A percentile compares a stretch with the other conserved stretches of the same genome.
Evolutionary conservation across 2,329 filamentous ascomycete species (phyloP).

Genomic region (Acephala macrosclerotiorum): DNA sequence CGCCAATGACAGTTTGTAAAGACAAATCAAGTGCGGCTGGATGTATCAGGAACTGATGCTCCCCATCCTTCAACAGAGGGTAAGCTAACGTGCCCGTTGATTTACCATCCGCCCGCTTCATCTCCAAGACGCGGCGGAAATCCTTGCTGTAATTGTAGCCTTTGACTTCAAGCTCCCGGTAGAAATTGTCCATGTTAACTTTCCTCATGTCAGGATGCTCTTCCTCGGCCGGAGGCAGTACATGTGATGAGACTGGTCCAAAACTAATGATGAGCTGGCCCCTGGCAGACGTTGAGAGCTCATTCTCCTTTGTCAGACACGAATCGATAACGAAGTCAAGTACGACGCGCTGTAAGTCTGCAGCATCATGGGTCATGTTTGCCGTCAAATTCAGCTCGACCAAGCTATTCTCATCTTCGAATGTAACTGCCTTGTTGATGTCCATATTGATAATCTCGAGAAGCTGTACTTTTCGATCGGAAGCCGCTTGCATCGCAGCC

Average conservation of each 20-base stretch:
- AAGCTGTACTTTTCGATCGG: neutral
- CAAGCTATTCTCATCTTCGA: neutral
- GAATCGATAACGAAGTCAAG: neutral
- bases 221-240: neutral
- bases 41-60: neutral
- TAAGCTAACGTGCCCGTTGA: neutral
- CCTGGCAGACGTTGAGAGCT: neutral
- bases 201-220: slow-evolving; percentile 1
- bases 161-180: neutral
- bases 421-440: neutral
- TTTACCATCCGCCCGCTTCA: neutral
- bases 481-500: neutral
- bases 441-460: neutral
- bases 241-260: neutral
- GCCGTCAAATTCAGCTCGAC: neutral
- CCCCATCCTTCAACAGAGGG: neutral
- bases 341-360: neutral
- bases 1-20: neutral
- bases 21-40: neutral
- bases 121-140: neutral
- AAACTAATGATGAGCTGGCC: neutral
- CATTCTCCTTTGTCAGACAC: slow-evolving; percentile 7
- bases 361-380: neutral
- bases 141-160: neutral
- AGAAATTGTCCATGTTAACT: neutral